Base-by-base conservation (phyloP, 2,329 filamentous ascomycete genomes). In the Aspergillus amoenus region DNA sequence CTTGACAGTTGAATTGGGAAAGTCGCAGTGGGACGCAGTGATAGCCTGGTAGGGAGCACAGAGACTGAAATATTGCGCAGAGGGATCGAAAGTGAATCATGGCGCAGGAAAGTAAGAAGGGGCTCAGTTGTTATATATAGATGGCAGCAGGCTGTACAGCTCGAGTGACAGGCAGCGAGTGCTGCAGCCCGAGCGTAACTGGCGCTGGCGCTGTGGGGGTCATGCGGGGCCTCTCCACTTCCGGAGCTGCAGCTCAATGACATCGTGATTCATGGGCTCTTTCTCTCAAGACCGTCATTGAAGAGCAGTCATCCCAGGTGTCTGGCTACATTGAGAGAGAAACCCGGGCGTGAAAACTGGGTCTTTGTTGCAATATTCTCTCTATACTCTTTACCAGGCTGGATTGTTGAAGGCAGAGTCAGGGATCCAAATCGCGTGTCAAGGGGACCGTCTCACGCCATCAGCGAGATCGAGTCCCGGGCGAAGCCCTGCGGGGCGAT, bases 371-470 rank as follows among this genome's bases (percentile, higher is more conserved):
- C 15, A 42, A 42, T 17, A 42, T 21, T 12, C 40, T 5, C 13
- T 5, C 40, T 3, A 30, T 18, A 34, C 15, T 15, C 11, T 13
- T 13, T 21, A n/a, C 30, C 15, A 32, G 21, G 9, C 37, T 21
- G 44, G 21, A n/a, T 46, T 47, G 5, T n/a, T 34, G 7, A 12
- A 11, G 15, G n/a, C n/a, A 15, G 44, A 47, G 13, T 8, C 44
- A 47, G 39, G 40, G 40, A 18, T 42, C 48, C 15, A 24, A 30
- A 43, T 32, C 48, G 39, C 48, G 48, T 51, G 48, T 51, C 39
- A 30, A 42, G 39, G 48, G 24, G 30, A 11, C 44, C 8, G 27
- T 42, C 58, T 62, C 60, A 62, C 60, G 60, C 60, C 58, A 62
- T 61, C 58, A 22, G 24, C 40, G 30, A 57, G 47, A 42, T 40